Evolutionary conservation across 805 yeast species (phyloP), one percentile per base, ranked within the genome.

Genomic region (Saccharomycopsis guyanensis): DNA sequence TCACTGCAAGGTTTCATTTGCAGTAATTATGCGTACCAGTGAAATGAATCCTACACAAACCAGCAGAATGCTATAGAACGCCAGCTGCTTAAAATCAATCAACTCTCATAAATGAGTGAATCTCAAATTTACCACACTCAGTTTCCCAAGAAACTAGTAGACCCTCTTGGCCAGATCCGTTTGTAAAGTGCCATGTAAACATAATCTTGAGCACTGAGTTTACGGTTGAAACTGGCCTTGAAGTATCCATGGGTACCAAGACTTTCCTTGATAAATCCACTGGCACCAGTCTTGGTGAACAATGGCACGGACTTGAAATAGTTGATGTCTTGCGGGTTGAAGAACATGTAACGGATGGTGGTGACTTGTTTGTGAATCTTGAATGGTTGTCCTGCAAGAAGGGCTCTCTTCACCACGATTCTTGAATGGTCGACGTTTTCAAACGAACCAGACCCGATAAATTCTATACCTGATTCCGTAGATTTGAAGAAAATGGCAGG

Each of bases 201-300:
- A 12, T 86, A 80, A 65, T 93, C 99, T 66, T 89, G 97, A 0
- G 96, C 83, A 43, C 84, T 79, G 57, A 94, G 69, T 58, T 82
- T 86, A 49, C 89, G 91, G 61, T 93, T 97, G 58, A 93, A 93
- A 6, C 85, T 83, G 20, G 97, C 96, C 68, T 93, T 93, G 76
- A 83, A 89, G 70, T 91, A 87, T 53, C 99, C 99, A 62, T 93
- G 98, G 1, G 98, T 93, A 67, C 99, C 99, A 69, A 93, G 72
- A 60, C 89, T 78, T 63, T 91, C 97, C 65, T 86, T 91, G 62
- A 94, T 91, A 64, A 84, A 84, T 46, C 99, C 99, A 18, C 88
- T 73, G 64, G 97, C 80, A 42, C 98, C 99, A 57, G 81, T 74
- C 63, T 86, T 87, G 36, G 97, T 89, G 65, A 87, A 93, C 51